Evolutionary conservation across 2,329 filamentous ascomycete genomes (phyloP), one percentile per base, ranked within the genome.

Genomic region (Fonsecaea erecta): DNA sequence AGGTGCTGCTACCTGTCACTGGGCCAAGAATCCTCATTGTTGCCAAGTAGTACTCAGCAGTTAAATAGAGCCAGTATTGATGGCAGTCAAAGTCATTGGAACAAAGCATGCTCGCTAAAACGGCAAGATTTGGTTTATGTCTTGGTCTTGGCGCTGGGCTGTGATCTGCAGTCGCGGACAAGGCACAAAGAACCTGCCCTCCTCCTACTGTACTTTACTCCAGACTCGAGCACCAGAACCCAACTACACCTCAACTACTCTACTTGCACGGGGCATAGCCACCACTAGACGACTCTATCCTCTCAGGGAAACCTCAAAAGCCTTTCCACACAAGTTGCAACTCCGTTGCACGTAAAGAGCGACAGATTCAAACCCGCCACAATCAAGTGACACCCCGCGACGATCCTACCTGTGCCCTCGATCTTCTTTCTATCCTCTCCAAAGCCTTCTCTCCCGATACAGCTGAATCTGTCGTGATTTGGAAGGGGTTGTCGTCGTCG

Each of bases 111-210:
- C 30, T 26, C 52, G 56, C 60, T n/a, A 55, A 63, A 66, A 35
- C 34, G 57, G 61, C 51, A 57, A 58, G 55, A 8, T 40, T 21
- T 46, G 60, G 64, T 37, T 34, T 28, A 37, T 24, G 34, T 11
- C 48, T 52, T 35, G 52, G 60, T 63, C 64, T 66, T 66, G 64
- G 64, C 64, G 37, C 21, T 58, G 26, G 54, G 51, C 34, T 28
- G 30, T 9, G 55, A 40, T 53, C 53, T 34, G 52, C 64, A 48
- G 43, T 60, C 34, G 61, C 60, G 52, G 26, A 26, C 40, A 34
- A 60, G 55, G 51, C 55, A 58, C 62, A 46, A 35, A 48, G 43
- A 48, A 48, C 18, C 26, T 48, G 43, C 21, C 43, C 43, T 48
- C 43, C 43, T 21, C 32, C 52, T 30, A n/a, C n/a, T 30, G 28